phyloP scores from a whole-genome alignment of 192 early-diverging fungal genomes.

The Thoreauomyces humboldtii region DNA sequence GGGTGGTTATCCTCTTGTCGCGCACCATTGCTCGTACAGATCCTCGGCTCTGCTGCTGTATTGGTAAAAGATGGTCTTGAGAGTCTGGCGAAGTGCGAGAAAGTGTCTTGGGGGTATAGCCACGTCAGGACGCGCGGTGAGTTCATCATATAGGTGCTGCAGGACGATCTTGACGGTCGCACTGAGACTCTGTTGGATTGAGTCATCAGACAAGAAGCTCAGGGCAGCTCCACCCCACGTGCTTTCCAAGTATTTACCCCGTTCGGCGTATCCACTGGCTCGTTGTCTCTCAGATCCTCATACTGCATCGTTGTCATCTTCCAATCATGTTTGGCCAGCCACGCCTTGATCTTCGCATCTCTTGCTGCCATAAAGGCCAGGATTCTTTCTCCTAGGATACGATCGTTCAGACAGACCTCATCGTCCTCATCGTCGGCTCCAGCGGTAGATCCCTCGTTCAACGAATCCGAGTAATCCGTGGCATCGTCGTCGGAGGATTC shows the following conservation, averaged over 20 bases:
- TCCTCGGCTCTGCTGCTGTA: background rate
- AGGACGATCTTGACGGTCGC: conserved; percentile 8
- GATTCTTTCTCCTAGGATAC: background rate
- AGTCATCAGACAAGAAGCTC: no score
- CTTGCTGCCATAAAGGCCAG: background rate
- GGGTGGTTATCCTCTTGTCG: no score
- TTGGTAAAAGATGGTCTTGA: background rate
- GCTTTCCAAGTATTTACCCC: no score
- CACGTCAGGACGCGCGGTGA: background rate
- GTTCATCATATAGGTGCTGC: background rate
- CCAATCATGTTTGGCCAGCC: background rate
- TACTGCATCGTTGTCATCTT: background rate
- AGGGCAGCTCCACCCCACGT: no score
- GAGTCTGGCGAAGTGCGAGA: background rate
- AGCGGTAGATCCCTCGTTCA: no score
- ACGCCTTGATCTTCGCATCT: background rate
- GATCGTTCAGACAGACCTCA: background rate
- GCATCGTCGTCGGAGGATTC: background rate
- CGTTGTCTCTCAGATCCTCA: background rate
- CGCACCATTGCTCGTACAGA: conserved; percentile 1
- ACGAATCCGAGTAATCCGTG: background rate
- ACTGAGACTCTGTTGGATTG: background rate
- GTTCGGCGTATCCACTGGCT: background rate
- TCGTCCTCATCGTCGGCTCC: background rate
- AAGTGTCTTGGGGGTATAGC: background rate